These are phyloP conservation scores for Cenchrus purpureus DNA, from an alignment of 176 grass and related monocot genomes.

Conservation along the genomic window DNA sequence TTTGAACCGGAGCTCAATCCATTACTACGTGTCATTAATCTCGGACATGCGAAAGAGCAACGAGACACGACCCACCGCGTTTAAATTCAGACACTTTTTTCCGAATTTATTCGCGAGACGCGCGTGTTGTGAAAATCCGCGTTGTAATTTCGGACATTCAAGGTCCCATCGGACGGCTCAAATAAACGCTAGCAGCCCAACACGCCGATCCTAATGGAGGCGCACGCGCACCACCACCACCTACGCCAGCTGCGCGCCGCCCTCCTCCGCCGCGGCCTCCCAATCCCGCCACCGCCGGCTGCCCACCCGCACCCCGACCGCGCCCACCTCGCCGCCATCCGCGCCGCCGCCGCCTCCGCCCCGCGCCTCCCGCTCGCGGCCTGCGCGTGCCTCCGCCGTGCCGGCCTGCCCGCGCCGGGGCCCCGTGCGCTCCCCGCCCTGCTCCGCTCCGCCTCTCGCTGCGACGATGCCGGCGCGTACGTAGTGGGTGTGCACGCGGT, in stretches of 20 bases:
- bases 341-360: not conserved
- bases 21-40: too few relatives aligned
- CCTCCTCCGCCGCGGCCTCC: conserved; percentile 61
- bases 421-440: conserved; percentile 62
- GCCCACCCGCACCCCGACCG: conserved; percentile 47
- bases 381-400: conserved; percentile 52
- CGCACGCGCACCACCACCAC: conserved; percentile 30
- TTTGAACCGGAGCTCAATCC: too few relatives aligned
- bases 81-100: too few relatives aligned
- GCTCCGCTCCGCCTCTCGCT: conserved; percentile 43
- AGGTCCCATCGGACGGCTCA: not conserved
- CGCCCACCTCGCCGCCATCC: conserved; percentile 34
- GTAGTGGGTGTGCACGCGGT: conserved; percentile 48
- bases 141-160: not conserved
- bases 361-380: conserved; percentile 43
- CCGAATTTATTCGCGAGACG: too few relatives aligned
- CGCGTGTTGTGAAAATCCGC: too few relatives aligned
- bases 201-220: not conserved
- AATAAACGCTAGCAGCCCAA: not conserved
- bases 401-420: conserved; percentile 50
- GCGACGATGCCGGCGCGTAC: not conserved
- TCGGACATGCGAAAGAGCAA: too few relatives aligned
- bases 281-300: conserved; percentile 26
- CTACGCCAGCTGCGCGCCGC: conserved; percentile 68
- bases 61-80: too few relatives aligned